These are phyloP conservation scores for Prunus dulcis DNA, from an alignment of 306 rosid species.

Conservation along the genomic window DNA sequence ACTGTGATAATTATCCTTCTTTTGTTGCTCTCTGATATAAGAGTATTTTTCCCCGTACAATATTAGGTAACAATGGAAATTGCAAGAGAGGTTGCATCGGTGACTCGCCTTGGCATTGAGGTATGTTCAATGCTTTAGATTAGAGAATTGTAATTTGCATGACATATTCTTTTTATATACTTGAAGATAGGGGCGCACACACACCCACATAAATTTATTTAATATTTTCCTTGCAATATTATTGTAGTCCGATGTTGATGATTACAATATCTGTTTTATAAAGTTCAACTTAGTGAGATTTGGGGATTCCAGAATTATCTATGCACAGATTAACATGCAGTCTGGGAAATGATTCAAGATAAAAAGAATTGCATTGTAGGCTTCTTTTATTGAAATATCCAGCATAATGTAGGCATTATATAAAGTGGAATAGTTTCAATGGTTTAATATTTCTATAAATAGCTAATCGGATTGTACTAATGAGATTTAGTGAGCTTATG, in stretches of 20 bases:
- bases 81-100: conserved; percentile 94
- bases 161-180: not conserved
- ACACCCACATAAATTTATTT: not conserved
- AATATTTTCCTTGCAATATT: not conserved
- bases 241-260: not conserved
- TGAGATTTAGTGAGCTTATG: not conserved
- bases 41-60: not conserved
- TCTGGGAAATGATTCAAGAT: conserved; percentile 3
- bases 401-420: not conserved
- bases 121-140: conserved; percentile 30
- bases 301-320: conserved; percentile 5
- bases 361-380: not conserved
- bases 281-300: not conserved
- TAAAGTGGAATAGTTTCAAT: not conserved
- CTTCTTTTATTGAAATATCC: not conserved
- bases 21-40: conserved; percentile 9
- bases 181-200: not conserved
- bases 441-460: not conserved
- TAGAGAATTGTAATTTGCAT: not conserved
- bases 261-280: not conserved
- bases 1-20: not conserved
- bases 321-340: not conserved
- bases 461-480: not conserved
- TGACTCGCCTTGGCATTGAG: conserved; percentile 96
- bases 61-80: conserved; percentile 83